Conservation (phyloP, 352 stramenopile genomes). For the Globisporangium cylindrosporum region DNA sequence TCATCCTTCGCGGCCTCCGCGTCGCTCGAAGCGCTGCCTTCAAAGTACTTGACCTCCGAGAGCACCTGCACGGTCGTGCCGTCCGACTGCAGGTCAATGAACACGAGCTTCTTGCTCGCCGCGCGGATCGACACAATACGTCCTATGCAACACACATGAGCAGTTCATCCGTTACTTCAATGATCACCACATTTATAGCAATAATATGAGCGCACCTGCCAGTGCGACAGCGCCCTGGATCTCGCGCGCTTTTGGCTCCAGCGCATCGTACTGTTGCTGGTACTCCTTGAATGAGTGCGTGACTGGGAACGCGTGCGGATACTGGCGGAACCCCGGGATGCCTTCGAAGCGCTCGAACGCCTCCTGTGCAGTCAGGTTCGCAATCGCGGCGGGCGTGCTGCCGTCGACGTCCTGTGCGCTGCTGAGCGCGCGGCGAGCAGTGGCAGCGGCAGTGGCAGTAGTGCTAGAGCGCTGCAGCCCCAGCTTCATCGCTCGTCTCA, state of each 20-base stretch:
- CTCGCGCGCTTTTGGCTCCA: constrained; percentile 58
- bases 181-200: background rate
- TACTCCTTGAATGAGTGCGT: constrained; percentile 66
- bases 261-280: constrained; percentile 44
- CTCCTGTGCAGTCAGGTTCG: constrained; percentile 21
- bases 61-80: constrained; percentile 71
- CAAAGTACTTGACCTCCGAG: constrained; percentile 72
- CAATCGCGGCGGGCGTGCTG: constrained; percentile 6
- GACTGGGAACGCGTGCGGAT: constrained; percentile 67
- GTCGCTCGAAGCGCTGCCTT: constrained; percentile 28
- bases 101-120: constrained; percentile 83
- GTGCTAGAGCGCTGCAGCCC: background rate
- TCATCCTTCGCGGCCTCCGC: constrained; percentile 37
- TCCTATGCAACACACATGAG: constrained; percentile 19
- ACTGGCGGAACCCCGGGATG: constrained; percentile 50
- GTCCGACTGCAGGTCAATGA: constrained; percentile 70
- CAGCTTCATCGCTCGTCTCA: constrained; percentile 6
- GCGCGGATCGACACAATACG: constrained; percentile 74
- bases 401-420: background rate
- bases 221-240: constrained; percentile 53
- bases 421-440: background rate
- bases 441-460: too few species aligned
- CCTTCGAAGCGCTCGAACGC: constrained; percentile 59
- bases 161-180: background rate
- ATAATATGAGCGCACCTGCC: constrained; percentile 29